phyloP scores from a whole-genome alignment of 352 stramenopile species.

The Phytophthora brassicae region DNA sequence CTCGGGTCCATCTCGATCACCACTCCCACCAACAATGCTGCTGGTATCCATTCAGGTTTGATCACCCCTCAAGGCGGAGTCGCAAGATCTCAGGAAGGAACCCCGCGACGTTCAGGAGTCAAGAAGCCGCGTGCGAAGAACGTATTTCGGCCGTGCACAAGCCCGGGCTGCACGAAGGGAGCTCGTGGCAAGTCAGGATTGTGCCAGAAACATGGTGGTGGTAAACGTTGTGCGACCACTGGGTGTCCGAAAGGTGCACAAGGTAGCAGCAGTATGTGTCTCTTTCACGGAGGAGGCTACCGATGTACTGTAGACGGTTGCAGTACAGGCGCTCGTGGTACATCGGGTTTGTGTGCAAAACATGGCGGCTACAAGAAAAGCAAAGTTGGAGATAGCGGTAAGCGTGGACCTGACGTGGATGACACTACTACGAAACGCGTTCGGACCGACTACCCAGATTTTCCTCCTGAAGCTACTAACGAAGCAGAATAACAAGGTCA shows the following conservation, averaged over 20 bases:
- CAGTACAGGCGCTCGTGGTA: constrained; percentile 70
- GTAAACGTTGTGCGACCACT: constrained; percentile 64
- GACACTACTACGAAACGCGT: constrained; percentile 17
- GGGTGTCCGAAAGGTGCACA: constrained; percentile 84
- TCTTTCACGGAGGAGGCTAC: constrained; percentile 86
- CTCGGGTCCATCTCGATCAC: constrained; percentile 31
- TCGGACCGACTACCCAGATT: constrained; percentile 16
- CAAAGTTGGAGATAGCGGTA: constrained; percentile 20
- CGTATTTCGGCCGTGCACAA: constrained; percentile 63
- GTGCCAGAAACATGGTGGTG: constrained; percentile 86
- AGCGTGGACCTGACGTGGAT: constrained; percentile 16
- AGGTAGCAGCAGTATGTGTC: constrained; percentile 69
- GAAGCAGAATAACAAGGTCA: constrained; percentile 30
- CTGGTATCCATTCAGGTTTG: constrained; percentile 18
- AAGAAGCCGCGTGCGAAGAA: constrained; percentile 80
- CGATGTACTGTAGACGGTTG: constrained; percentile 78
- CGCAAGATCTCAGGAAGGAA: constrained; percentile 1
- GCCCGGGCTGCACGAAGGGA: constrained; percentile 70
- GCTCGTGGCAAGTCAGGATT: constrained; percentile 79
- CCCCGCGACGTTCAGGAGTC: constrained; percentile 28
- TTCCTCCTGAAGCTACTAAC: constrained; percentile 2
- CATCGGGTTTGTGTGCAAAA: constrained; percentile 75
- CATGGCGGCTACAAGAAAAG: constrained; percentile 79
- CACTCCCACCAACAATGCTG: constrained; percentile 16
- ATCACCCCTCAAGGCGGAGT: constrained; percentile 27